Evolutionary conservation across 345 rosid species (phyloP).

Genomic region (Litchi chinensis): DNA sequence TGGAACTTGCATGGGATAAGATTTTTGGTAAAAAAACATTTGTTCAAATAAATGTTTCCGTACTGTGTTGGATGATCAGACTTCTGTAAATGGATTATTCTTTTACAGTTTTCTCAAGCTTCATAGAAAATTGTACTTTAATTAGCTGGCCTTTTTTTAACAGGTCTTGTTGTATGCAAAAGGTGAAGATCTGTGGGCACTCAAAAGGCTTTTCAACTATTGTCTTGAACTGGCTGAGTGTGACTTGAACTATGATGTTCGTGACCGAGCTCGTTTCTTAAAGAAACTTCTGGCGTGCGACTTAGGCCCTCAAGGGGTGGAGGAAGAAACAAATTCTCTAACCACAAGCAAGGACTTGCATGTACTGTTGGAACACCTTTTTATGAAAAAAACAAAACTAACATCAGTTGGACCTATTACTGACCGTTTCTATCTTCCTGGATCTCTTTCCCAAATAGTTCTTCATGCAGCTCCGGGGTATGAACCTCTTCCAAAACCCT

Average conservation of each 20-base stretch:
- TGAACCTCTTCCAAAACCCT: conserved; percentile 96
- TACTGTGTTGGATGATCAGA: background rate
- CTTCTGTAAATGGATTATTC: background rate
- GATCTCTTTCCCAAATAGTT: conserved; percentile 94
- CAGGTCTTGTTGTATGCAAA: conserved; percentile 63
- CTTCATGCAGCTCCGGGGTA: conserved; percentile 99
- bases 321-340: conserved; percentile 37
- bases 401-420: conserved; percentile 41
- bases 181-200: conserved; percentile 52
- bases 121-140: conserved; percentile 15
- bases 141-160: conserved; percentile 23
- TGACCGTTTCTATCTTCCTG: conserved; percentile 87
- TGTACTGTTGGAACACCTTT: conserved; percentile 59
- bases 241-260: conserved; percentile 84
- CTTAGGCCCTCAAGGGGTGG: conserved; percentile 41
- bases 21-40: background rate
- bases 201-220: conserved; percentile 57
- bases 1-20: background rate
- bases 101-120: conserved; percentile 23
- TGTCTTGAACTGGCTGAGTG: conserved; percentile 85
- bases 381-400: conserved; percentile 53
- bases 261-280: conserved; percentile 86
- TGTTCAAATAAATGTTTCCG: background rate
- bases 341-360: conserved; percentile 40
- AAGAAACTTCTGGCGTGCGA: conserved; percentile 53